A percentile compares a stretch with the other conserved stretches of the same genome.
phyloP scores from a whole-genome alignment of 768 basidiomycete species.

The Leccinum longicurvipes region DNA sequence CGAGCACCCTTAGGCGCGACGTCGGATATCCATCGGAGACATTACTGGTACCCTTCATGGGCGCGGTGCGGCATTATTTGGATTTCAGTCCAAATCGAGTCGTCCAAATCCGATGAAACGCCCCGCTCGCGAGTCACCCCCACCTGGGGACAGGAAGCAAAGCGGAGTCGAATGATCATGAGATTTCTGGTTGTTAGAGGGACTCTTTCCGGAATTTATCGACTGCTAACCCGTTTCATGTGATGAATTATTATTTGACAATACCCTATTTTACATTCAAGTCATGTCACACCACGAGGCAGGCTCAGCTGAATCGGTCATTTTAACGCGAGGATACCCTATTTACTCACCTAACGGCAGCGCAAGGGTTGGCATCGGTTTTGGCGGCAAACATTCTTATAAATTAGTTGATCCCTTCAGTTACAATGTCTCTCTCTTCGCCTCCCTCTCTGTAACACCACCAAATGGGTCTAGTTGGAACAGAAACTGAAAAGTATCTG shows the following conservation, averaged over 20 bases:
- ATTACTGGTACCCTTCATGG: neutral
- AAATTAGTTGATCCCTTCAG: conserved; percentile 12
- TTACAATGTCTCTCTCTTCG: neutral
- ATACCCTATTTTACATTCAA: conserved; percentile 2
- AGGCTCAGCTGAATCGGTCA: neutral
- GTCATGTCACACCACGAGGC: neutral
- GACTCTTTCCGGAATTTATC: neutral
- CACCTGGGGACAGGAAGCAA: neutral
- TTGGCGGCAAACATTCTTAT: conserved; percentile 11
- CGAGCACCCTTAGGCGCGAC: neutral
- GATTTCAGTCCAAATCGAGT: neutral
- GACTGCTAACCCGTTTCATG: conserved; percentile 6
- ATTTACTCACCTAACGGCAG: conserved; percentile 18
- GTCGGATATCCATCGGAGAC: conserved; percentile 1
- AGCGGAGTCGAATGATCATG: neutral
- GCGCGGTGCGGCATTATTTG: neutral
- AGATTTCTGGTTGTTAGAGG: neutral
- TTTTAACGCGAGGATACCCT: neutral
- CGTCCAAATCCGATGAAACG: neutral
- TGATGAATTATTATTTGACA: neutral
- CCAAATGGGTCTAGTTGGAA: conserved; percentile 16
- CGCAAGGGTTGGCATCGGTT: conserved; percentile 5
- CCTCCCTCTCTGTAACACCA: neutral
- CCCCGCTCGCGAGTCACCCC: neutral
- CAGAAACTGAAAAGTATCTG: conserved; percentile 30